A percentile compares a stretch with the other conserved stretches of the same genome.
phyloP scores from a whole-genome alignment of 1,139 yeast genomes.

The Candida tropicalis region DNA sequence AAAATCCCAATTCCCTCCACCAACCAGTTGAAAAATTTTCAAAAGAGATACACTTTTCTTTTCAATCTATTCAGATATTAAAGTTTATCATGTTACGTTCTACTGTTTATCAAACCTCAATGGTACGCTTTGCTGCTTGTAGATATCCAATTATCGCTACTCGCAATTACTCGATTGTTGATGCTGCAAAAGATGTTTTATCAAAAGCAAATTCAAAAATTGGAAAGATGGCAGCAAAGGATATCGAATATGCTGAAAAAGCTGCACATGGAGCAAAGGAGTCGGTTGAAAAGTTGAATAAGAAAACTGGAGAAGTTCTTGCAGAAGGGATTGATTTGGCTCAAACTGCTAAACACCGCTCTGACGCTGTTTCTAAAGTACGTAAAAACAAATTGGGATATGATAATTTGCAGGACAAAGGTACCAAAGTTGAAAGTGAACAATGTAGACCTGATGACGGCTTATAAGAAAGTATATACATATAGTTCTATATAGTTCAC shows the following conservation, averaged over 20 bases:
- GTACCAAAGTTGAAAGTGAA: slow-evolving; percentile 42
- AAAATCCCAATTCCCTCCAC: no score
- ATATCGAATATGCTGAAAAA: slow-evolving; percentile 33
- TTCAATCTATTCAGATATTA: no score
- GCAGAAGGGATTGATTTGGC: slow-evolving; percentile 34
- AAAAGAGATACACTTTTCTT: no score
- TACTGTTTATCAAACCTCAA: not conserved
- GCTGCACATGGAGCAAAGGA: slow-evolving; percentile 31
- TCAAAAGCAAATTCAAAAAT: slow-evolving; percentile 29
- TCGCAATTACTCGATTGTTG: slow-evolving; percentile 31
- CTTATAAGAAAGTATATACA: no score
- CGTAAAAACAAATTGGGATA: slow-evolving; percentile 36
- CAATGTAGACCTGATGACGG: slow-evolving; percentile 53
- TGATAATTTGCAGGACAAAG: slow-evolving; percentile 45
- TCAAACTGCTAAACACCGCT: slow-evolving; percentile 18
- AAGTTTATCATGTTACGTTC: not conserved
- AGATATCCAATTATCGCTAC: slow-evolving; percentile 12
- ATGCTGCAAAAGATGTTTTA: slow-evolving; percentile 38
- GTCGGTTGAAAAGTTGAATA: slow-evolving; percentile 22
- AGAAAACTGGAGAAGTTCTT: slow-evolving; percentile 30
- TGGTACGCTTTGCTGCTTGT: slow-evolving; percentile 11
- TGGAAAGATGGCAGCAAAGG: slow-evolving; percentile 29
- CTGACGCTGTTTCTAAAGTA: slow-evolving; percentile 23
- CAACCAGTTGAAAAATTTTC: no score
- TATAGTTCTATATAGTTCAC: no score